phyloP scores from a whole-genome alignment of 306 rosid genomes.

The Pterocarpus santalinus region DNA sequence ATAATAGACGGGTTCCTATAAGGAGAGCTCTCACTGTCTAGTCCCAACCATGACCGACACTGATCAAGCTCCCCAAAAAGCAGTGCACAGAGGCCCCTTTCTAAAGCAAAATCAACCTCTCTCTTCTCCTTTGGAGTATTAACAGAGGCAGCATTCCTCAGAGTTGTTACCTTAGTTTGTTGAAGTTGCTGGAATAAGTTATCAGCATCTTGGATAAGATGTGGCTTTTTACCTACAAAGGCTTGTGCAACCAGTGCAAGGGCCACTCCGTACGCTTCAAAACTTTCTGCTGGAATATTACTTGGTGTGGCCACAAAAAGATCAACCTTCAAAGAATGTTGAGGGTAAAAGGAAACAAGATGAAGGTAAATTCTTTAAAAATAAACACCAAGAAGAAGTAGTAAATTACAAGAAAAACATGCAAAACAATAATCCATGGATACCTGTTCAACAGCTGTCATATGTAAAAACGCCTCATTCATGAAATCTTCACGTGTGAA shows the following conservation, averaged over 20 bases:
- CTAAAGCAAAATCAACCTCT: constrained; percentile 88
- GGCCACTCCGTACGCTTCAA: constrained; percentile 96
- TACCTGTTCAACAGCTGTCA: constrained; percentile 98
- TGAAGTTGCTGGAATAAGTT: constrained; percentile 93
- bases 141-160: constrained; percentile 57
- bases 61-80: constrained; percentile 92
- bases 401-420: constrained; percentile 16
- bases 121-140: constrained; percentile 67
- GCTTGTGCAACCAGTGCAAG: constrained; percentile 96
- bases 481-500: constrained; percentile 88
- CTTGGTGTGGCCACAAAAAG: constrained; percentile 93
- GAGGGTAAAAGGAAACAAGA: background rate
- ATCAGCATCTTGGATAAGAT: constrained; percentile 92
- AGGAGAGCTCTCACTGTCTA: constrained; percentile 76
- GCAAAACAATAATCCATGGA: constrained; percentile 17
- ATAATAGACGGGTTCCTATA: constrained; percentile 84
- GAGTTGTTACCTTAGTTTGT: constrained; percentile 73
- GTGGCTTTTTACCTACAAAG: constrained; percentile 85
- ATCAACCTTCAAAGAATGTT: constrained; percentile 72
- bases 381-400: background rate
- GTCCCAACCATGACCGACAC: constrained; percentile 90
- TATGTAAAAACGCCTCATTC: constrained; percentile 83
- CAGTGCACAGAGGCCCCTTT: constrained; percentile 95
- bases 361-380: background rate
- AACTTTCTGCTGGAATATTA: constrained; percentile 95